Evolutionary conservation across 116 monocot species (phyloP), one percentile per base, ranked within the genome.

Genomic region (Iris pallida): DNA sequence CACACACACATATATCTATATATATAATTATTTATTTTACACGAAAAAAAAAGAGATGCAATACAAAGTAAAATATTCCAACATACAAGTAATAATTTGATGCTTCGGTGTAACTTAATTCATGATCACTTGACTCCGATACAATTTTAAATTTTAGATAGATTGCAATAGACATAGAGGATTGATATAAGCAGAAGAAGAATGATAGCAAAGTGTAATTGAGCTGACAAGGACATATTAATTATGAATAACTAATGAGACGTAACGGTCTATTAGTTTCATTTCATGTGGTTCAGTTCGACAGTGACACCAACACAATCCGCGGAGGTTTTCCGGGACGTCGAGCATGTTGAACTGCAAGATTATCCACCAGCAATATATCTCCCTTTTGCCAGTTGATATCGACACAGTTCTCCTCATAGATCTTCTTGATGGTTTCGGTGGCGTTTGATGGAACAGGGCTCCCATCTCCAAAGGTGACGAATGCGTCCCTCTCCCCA

Each of bases 321-420:
- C 72, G 54, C 0, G 72, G 72, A 16, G 45, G 55, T 17, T 72
- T 64, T 11, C 63, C 72, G 0, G 72, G 72, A 0, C 63, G 62
- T 55, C 63, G 63, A 3, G 74, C 65, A 30, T 74, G 66, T 15
- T 74, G 74, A 20, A 72, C 72, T 42, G 72, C 4, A 9, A 72
- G 62, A 17, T 72, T 72, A 18, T 72, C 72, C 10, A 72, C 55
- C 43, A 72, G 8, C 43, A 64, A 4, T 8, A 72, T 45, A 45
- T 72, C 72, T 0, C 72, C 72, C 44, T 54, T 42, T 19, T 53
- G 41, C 72, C 72, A 72, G 5, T 52, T 19, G 5, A 64, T 42
- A 20, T 72, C 54, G 2, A 72, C 72, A 19, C 64, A 53, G 20
- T 63, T 63, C 4, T 64, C 63, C 7, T 72, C 52, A 5, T 46